Evolutionary conservation across 1,284 basidiomycete genomes (phyloP).

Genomic region (Cutaneotrichosporon daszewskae): DNA sequence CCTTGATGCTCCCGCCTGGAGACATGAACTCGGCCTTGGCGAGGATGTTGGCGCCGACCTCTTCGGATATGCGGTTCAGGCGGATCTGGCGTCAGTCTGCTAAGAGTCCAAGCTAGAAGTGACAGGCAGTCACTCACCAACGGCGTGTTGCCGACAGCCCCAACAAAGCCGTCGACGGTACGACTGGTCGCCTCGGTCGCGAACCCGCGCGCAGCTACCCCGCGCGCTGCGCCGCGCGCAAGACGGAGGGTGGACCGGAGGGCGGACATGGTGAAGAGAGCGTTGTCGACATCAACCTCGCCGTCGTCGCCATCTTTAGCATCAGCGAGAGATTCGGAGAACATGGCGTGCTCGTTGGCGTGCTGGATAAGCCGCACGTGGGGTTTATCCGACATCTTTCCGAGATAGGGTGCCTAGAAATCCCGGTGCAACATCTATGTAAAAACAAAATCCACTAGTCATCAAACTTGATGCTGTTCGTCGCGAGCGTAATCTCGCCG

Average conservation of each 20-base stretch:
- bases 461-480: slow-evolving; percentile 77
- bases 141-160: slow-evolving; percentile 90
- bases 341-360: too few relatives aligned
- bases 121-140: slow-evolving; percentile 56
- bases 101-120: background rate
- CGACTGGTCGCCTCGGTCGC: slow-evolving; percentile 40
- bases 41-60: slow-evolving; percentile 80
- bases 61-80: slow-evolving; percentile 75
- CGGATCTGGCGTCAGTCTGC: slow-evolving; percentile 59
- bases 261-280: too few relatives aligned
- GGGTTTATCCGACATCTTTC: too few relatives aligned
- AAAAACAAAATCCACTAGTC: slow-evolving; percentile 25
- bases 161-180: slow-evolving; percentile 73
- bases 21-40: slow-evolving; percentile 98
- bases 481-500: slow-evolving; percentile 82
- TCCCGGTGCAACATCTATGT: too few relatives aligned
- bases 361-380: too few relatives aligned
- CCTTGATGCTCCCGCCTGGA: slow-evolving; percentile 98
- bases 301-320: too few relatives aligned
- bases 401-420: too few relatives aligned
- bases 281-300: too few relatives aligned
- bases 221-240: too few relatives aligned
- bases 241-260: too few relatives aligned
- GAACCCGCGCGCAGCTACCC: slow-evolving; percentile 20
- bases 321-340: too few relatives aligned